phyloP scores from a whole-genome alignment of 2,329 filamentous ascomycete genomes.

The Aureobasidium sp. region DNA sequence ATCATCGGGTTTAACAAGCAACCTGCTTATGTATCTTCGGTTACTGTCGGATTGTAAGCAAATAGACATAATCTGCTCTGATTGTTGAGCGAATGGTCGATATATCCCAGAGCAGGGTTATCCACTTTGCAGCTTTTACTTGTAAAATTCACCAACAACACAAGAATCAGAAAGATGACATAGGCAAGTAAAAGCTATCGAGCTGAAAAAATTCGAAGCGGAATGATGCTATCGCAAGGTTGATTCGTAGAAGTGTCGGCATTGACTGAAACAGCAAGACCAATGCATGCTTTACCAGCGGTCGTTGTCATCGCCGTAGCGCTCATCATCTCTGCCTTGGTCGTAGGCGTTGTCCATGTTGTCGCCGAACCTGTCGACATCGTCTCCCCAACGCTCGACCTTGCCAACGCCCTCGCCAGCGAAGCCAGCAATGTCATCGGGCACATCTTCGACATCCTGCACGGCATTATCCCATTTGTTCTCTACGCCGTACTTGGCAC shows the following conservation, averaged over 20 bases:
- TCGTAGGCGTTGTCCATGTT: constrained; percentile 39
- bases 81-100: not conserved
- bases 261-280: not conserved
- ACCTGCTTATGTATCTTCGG: too few relatives aligned
- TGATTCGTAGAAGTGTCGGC: not conserved
- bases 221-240: not conserved
- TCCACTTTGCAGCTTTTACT: not conserved
- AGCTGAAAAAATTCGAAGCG: not conserved
- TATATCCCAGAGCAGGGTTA: not conserved
- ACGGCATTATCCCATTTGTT: constrained; percentile 27
- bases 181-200: not conserved
- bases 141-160: not conserved
- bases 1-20: too few relatives aligned
- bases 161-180: not conserved
- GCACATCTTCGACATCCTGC: constrained; percentile 31
- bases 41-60: too few relatives aligned
- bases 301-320: constrained; percentile 22
- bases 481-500: constrained; percentile 25
- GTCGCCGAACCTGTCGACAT: constrained; percentile 31
- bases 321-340: constrained; percentile 31
- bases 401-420: constrained; percentile 37
- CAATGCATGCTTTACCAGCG: constrained; percentile 6
- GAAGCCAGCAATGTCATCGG: constrained; percentile 32
- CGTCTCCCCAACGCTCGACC: constrained; percentile 38
- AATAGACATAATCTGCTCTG: not conserved